Conservation (phyloP, 2,329 filamentous ascomycete genomes). For the Hymenoscyphus albidus region DNA sequence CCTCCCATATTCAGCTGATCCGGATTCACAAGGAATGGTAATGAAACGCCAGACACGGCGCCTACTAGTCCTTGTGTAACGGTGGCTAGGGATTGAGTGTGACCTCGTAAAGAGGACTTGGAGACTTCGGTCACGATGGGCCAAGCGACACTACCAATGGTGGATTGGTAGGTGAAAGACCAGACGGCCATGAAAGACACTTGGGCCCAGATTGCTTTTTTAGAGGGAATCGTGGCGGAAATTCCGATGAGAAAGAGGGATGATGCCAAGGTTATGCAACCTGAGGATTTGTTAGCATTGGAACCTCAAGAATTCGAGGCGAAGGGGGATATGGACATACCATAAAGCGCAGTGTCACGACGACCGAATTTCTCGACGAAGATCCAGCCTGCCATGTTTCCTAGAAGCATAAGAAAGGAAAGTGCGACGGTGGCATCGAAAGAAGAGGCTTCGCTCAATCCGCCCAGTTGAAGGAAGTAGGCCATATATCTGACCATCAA, state of each 20-base stretch:
- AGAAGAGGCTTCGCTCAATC: slow-evolving; percentile 24
- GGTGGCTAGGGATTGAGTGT: slow-evolving; percentile 26
- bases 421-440: slow-evolving; percentile 32
- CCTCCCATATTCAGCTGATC: slow-evolving; percentile 38
- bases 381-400: slow-evolving; percentile 35
- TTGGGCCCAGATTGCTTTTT: slow-evolving; percentile 22
- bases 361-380: slow-evolving; percentile 34
- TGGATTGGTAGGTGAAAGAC: slow-evolving; percentile 28
- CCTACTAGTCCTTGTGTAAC: slow-evolving; percentile 23
- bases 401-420: slow-evolving; percentile 32
- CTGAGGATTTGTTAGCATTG: slow-evolving; percentile 1
- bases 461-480: slow-evolving; percentile 34
- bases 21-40: slow-evolving; percentile 39
- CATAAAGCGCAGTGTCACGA: slow-evolving; percentile 29
- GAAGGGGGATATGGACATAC: background rate
- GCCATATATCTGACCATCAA: slow-evolving; percentile 18
- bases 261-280: slow-evolving; percentile 14
- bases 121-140: slow-evolving; percentile 43
- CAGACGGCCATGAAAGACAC: slow-evolving; percentile 28
- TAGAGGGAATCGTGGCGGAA: slow-evolving; percentile 14
- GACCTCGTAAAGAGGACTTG: slow-evolving; percentile 39
- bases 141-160: slow-evolving; percentile 39
- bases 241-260: slow-evolving; percentile 26
- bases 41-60: slow-evolving; percentile 17
- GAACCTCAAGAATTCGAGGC: background rate